These are phyloP conservation scores for Cyclocybe cylindracea DNA, from an alignment of 768 basidiomycete genomes.

Conservation along the genomic window DNA sequence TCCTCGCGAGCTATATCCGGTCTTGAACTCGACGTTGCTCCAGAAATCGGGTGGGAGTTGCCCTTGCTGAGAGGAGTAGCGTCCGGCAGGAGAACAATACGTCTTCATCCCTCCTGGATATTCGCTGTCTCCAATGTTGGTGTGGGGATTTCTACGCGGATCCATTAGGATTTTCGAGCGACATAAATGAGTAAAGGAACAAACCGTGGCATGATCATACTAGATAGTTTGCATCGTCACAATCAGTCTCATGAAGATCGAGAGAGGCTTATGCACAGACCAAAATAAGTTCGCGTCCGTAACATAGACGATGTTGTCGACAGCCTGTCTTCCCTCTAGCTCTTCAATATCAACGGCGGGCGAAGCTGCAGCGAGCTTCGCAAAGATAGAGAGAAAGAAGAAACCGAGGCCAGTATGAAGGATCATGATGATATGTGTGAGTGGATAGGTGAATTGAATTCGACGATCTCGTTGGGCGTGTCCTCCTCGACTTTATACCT, in stretches of 20 bases:
- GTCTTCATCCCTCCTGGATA: conserved; percentile 55
- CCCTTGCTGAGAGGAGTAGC: conserved; percentile 44
- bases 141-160: conserved; percentile 41
- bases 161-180: too few species aligned
- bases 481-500: too few species aligned
- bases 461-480: too few species aligned
- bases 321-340: conserved; percentile 27
- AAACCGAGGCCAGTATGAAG: too few species aligned
- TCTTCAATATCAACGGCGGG: too few species aligned
- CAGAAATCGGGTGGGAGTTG: conserved; percentile 48
- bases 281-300: conserved; percentile 44
- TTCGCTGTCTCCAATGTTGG: conserved; percentile 57
- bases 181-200: not conserved
- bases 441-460: too few species aligned
- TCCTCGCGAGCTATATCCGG: conserved; percentile 41
- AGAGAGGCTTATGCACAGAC: conserved; percentile 27
- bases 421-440: too few species aligned
- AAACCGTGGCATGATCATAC: conserved; percentile 51
- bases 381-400: too few species aligned
- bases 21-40: conserved; percentile 50
- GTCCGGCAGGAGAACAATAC: conserved; percentile 49
- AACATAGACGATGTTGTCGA: conserved; percentile 54
- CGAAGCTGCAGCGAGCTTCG: too few species aligned
- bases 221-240: conserved; percentile 7
- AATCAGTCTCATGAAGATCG: not conserved